These are phyloP conservation scores for Astrocystis sublimbata DNA, from an alignment of 495 filamentous ascomycete genomes.

Conservation along the genomic window DNA sequence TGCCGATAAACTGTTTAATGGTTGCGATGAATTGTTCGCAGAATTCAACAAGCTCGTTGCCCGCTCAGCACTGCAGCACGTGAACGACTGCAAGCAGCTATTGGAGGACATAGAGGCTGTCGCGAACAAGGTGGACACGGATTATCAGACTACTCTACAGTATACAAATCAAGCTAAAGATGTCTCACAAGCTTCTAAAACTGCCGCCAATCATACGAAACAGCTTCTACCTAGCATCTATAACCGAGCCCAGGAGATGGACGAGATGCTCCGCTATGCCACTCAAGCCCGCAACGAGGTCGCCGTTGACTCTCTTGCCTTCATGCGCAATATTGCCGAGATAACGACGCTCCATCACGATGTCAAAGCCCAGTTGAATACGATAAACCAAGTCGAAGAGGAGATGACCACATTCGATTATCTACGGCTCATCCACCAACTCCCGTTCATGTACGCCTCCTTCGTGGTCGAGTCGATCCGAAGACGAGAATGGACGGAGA, in stretches of 20 bases:
- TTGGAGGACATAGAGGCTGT: conserved; percentile 85
- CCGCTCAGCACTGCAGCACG: conserved; percentile 42
- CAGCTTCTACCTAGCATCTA: conserved; percentile 80
- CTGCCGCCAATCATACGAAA: conserved; percentile 81
- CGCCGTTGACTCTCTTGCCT: conserved; percentile 58
- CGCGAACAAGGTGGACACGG: conserved; percentile 80
- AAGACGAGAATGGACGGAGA: conserved; percentile 86
- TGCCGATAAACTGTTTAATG: conserved; percentile 46
- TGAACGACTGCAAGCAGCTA: conserved; percentile 51
- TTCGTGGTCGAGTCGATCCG: conserved; percentile 82
- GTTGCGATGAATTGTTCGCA: conserved; percentile 46
- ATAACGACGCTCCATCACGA: conserved; percentile 72
- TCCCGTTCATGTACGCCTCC: conserved; percentile 87
- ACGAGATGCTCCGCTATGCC: conserved; percentile 66
- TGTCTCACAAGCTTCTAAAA: conserved; percentile 77
- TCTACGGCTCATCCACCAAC: conserved; percentile 69
- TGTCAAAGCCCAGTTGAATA: conserved; percentile 67
- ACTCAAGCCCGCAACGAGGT: conserved; percentile 61
- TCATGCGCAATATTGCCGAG: conserved; percentile 77
- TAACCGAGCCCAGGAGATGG: conserved; percentile 72
- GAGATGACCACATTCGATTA: conserved; percentile 72
- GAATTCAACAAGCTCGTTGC: conserved; percentile 53
- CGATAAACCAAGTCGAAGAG: conserved; percentile 68
- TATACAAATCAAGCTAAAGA: conserved; percentile 70
- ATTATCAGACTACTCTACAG: conserved; percentile 76